A percentile compares a stretch with the other conserved stretches of the same genome.
phyloP scores from a whole-genome alignment of 495 filamentous ascomycete genomes.

The Tuber aestivum region DNA sequence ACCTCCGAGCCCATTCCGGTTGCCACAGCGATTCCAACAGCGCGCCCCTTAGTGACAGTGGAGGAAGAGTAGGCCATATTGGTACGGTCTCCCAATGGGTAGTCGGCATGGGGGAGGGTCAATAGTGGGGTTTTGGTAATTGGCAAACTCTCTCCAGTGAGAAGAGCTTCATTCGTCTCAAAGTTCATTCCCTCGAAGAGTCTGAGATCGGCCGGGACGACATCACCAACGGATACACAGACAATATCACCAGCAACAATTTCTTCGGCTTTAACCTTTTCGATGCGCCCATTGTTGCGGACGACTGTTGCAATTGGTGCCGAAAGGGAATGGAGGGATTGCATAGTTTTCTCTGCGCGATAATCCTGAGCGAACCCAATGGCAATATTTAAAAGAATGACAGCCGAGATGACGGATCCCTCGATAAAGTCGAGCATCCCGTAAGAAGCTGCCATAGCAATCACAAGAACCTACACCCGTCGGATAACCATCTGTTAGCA shows the following conservation, averaged over 20 bases:
- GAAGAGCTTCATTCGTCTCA: conserved; percentile 65
- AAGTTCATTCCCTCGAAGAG: conserved; percentile 65
- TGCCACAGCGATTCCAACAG: conserved; percentile 61
- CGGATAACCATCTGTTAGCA: conserved; percentile 26
- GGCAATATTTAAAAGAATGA: conserved; percentile 66
- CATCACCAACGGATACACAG: conserved; percentile 62
- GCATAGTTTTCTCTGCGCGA: conserved; percentile 66
- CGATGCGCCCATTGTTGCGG: conserved; percentile 53
- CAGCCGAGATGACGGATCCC: conserved; percentile 66
- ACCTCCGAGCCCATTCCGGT: conserved; percentile 69
- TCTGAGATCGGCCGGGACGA: conserved; percentile 63
- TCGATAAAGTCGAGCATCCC: conserved; percentile 69
- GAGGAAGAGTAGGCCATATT: conserved; percentile 69
- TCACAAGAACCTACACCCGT: conserved; percentile 57
- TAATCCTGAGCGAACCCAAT: conserved; percentile 72
- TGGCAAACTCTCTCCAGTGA: conserved; percentile 73
- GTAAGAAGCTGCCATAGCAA: conserved; percentile 70
- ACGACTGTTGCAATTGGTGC: conserved; percentile 64
- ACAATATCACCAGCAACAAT: conserved; percentile 67
- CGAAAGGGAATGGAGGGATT: conserved; percentile 60
- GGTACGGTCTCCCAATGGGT: conserved; percentile 56
- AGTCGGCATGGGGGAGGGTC: conserved; percentile 44
- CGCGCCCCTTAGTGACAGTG: conserved; percentile 65
- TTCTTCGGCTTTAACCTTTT: conserved; percentile 56
- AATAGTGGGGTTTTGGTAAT: conserved; percentile 53